Evolutionary conservation across 108 stramenopile species (phyloP), one percentile per base, ranked within the genome.

Genomic region (Fistulifera pelliculosa): DNA sequence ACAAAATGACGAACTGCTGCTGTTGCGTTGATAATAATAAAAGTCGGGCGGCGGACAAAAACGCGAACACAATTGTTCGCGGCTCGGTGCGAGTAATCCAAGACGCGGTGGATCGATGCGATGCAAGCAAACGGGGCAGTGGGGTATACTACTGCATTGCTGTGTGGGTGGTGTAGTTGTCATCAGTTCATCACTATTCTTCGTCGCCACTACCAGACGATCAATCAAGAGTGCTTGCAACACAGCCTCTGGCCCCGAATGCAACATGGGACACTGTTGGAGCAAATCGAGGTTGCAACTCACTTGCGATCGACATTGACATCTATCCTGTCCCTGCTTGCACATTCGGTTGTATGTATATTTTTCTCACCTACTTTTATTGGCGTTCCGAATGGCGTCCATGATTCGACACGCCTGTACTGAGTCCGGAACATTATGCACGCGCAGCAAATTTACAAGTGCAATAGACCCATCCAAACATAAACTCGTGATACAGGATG

Each of bases 351-450:
- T n/a, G n/a, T n/a, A n/a, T n/a, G n/a, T n/a, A n/a, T n/a, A n/a
- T n/a, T n/a, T n/a, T n/a, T n/a, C n/a, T n/a, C n/a, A n/a, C n/a
- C n/a, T n/a, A n/a, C n/a, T n/a, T n/a, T n/a, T n/a, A n/a, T 35
- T 35, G 31, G 8, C 8, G 31, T 35, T 45, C 16, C 44, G 44
- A 40, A 93, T 84, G 4, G 89, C 90, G 52, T 96, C 94, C 62
- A 84, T 73, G 0, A 94, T 63, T 19, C 58, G 23, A 2, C 80
- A 21, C 5, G 89, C 90, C 47, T 95, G 87, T 41, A 62, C 76
- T 0, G 74, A 52, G 0, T 66, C 85, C 45, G 72, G 74, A 31
- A 97, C 94, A 60, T 95, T 90, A 61, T 97, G 96, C 16, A 97
- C 96, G 39, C 96, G 79, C 5, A 97, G 56, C 35, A 97, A 78